Evolutionary conservation across 371 early-diverging fungal species (phyloP), one percentile per base, ranked within the genome.

Genomic region (Mucor indicus): DNA sequence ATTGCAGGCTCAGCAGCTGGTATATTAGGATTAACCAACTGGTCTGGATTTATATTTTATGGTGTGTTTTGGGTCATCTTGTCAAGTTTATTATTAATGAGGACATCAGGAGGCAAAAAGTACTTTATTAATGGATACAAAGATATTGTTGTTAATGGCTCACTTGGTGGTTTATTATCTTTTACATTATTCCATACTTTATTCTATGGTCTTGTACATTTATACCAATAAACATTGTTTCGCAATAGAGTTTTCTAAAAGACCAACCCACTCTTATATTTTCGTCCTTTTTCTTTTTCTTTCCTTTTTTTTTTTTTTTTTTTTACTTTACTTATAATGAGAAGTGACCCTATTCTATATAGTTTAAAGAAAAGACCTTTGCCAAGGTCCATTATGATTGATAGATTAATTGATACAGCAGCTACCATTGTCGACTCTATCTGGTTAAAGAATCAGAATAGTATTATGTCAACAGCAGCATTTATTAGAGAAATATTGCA

Each of bases 151-250:
- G 71, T 80, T 1, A 78, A 85, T 40, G 90, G 89, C 6, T 80
- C 89, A 13, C 38, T 81, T 13, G 84, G 81, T n/a, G 83, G 84
- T n/a, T 60, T 89, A 29, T 71, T 90, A 56, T 82, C 84, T 27
- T 90, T 82, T 61, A 77, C 87, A 40, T 64, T 92, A 48, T 92
- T 92, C 61, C 90, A 90, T 80, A 92, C 93, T n/a, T 64, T 92
- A 44, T 68, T 86, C 19, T 87, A 85, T 44, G 90, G 91, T 36
- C 72, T 90, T 52, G 88, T 90, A 24, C 90, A 90, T 62, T 74
- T 91, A 45, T 91, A 89, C 56, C 86, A 84, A 57, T 84, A 79
- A 61, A n/a, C n/a, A n/a, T n/a, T n/a, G n/a, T n/a, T n/a, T n/a
- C n/a, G n/a, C n/a, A n/a, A n/a, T 51, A 39, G 17, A 39, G 30